Evolutionary conservation across 2,329 filamentous ascomycete genomes (phyloP).

Genomic region (Onygena corvina): DNA sequence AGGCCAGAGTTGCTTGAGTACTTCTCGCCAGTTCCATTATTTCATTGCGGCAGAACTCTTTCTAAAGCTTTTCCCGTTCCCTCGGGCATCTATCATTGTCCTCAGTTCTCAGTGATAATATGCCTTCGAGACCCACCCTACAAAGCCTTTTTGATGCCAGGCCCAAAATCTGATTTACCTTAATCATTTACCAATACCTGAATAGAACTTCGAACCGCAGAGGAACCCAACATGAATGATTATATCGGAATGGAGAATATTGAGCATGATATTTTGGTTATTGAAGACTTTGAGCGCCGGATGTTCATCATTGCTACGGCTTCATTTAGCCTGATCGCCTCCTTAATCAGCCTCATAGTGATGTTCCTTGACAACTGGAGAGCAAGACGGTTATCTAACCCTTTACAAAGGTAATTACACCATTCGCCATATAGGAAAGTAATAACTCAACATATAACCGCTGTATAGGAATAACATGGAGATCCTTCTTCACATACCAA

Average conservation of each 20-base stretch:
- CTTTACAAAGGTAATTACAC: neutral
- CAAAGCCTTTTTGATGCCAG: neutral
- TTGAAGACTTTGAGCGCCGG: constrained; percentile 13
- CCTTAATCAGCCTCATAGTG: constrained; percentile 11
- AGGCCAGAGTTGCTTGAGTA: no score
- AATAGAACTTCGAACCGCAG: neutral
- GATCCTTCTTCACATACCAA: constrained; percentile 10
- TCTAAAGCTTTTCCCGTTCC: no score
- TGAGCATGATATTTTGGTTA: constrained; percentile 10
- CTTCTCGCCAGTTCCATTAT: no score
- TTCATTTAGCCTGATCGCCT: constrained; percentile 16
- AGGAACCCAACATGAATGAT: neutral
- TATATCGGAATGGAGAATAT: neutral
- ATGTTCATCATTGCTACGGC: constrained; percentile 15
- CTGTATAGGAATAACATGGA: neutral
- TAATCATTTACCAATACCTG: neutral
- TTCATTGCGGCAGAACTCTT: no score
- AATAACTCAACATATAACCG: neutral
- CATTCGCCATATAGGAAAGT: neutral
- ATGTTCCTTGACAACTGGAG: constrained; percentile 15
- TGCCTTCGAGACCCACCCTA: no score
- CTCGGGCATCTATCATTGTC: no score
- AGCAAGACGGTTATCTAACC: neutral
- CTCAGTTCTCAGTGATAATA: no score
- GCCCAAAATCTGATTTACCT: neutral